A percentile compares a stretch with the other conserved stretches of the same genome.
Conservation (phyloP, 2,329 filamentous ascomycete species). For the Leptographium radiaticola region DNA sequence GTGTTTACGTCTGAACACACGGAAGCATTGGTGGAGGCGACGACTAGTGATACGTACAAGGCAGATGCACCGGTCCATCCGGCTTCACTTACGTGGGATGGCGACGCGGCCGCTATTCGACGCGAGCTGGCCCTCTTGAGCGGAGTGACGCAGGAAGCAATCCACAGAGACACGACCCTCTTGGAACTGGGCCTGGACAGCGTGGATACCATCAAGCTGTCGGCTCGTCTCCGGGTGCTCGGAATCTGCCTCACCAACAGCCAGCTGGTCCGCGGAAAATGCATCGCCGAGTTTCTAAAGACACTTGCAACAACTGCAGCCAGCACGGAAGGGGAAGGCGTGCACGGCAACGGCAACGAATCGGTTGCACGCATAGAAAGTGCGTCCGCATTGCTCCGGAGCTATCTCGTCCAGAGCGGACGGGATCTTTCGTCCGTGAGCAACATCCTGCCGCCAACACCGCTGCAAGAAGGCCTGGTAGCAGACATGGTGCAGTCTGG, state of each 20-base stretch:
- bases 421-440: conserved; percentile 32
- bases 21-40: background rate
- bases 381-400: conserved; percentile 19
- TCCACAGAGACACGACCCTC: conserved; percentile 51
- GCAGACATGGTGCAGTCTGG: conserved; percentile 66
- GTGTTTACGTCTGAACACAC: background rate
- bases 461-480: conserved; percentile 78
- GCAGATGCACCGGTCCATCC: background rate
- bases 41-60: background rate
- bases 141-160: conserved; percentile 31
- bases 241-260: conserved; percentile 56
- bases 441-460: conserved; percentile 58
- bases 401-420: conserved; percentile 22
- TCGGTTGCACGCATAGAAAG: background rate
- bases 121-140: conserved; percentile 52
- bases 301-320: conserved; percentile 8
- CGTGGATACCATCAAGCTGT: conserved; percentile 79
- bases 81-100: conserved; percentile 44
- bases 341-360: too few species aligned
- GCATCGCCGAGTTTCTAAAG: conserved; percentile 46
- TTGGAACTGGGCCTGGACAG: conserved; percentile 82
- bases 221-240: conserved; percentile 51
- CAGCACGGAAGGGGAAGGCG: background rate
- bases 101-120: conserved; percentile 38
- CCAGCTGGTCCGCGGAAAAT: conserved; percentile 60